These are phyloP conservation scores for Candida easanensis DNA, from an alignment of 805 yeast species.

Conservation along the genomic window DNA sequence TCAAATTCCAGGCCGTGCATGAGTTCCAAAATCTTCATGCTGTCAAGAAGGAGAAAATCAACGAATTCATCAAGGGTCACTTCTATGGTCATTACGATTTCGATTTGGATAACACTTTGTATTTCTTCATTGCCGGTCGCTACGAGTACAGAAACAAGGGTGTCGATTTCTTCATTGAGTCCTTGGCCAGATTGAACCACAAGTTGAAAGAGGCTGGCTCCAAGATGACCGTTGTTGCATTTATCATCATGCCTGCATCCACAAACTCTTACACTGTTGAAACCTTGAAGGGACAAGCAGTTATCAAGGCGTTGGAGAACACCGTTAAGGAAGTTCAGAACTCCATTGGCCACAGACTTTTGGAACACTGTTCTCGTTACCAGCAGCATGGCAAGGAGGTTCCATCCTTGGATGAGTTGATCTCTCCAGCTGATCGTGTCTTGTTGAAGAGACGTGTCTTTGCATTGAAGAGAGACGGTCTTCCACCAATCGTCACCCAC, in stretches of 20 bases:
- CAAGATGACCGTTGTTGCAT: constrained; percentile 91
- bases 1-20: constrained; percentile 95
- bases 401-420: constrained; percentile 77
- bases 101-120: constrained; percentile 88
- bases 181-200: constrained; percentile 89
- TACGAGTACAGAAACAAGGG: constrained; percentile 97
- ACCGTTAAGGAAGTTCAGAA: constrained; percentile 86
- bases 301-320: constrained; percentile 82
- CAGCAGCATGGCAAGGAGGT: constrained; percentile 59
- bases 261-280: constrained; percentile 94
- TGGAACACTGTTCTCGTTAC: constrained; percentile 84
- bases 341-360: constrained; percentile 79
- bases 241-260: constrained; percentile 96
- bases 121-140: constrained; percentile 95
- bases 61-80: constrained; percentile 94
- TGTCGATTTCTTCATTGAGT: constrained; percentile 90
- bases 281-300: constrained; percentile 95
- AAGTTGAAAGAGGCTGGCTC: constrained; percentile 77
- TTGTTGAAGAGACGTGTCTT: constrained; percentile 87
- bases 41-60: constrained; percentile 81
- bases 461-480: constrained; percentile 82
- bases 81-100: constrained; percentile 96
- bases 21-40: constrained; percentile 98
- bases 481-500: constrained; percentile 96
- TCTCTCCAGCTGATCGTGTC: constrained; percentile 85